Evolutionary conservation across 2,329 filamentous ascomycete species (phyloP), one percentile per base, ranked within the genome.

Genomic region (Exophiala mesophila): DNA sequence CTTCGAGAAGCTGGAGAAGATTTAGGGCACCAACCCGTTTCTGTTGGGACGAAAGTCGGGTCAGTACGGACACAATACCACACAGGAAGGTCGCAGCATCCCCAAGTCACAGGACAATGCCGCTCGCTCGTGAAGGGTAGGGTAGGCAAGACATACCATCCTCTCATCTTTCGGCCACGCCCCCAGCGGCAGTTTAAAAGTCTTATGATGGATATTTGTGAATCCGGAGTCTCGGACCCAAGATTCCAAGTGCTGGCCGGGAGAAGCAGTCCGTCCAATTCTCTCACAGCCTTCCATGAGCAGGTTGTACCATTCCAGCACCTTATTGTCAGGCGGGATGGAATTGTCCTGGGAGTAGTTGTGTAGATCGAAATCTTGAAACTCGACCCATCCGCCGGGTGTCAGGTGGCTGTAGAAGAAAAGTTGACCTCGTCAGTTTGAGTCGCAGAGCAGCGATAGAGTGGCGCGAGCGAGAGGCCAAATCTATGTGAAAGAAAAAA

Each of bases 331-430:
- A 9, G 19, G 19, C 3, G 33, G 39, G 24, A 57, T 37, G 5
- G 61, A 58, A 20, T 56, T 60, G 31, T 62, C 56, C 1, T 60
- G 52, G 1, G 60, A 58, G 28, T 53, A 57, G 36, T 51, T 33
- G 7, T 30, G 40, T 2, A 47, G 36, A 31, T 67, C 63, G 43
- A 60, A 54, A 20, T 70, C 59, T 15, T 58, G 51, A 26, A 57
- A 57, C 33, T 72, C 68, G 13, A 70, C 56, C 54, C 58, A 68
- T 15, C 66, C 69, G 17, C 67, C 69, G 0, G 67, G 66, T n/a
- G 3, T 44, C 47, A 23, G 68, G 63, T 0, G 68, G 63, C 41
- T 68, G 66, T 9, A 59, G 57, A 44, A 78, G 67, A 1, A n/a
- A n/a, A n/a, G n/a, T n/a, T n/a, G n/a, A n/a, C n/a, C n/a, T n/a